Percentiles rank a stretch among this genome's conserved stretches.
Evolutionary conservation across 1,284 basidiomycete genomes (phyloP).

Genomic region (Pseudozyma sp.): DNA sequence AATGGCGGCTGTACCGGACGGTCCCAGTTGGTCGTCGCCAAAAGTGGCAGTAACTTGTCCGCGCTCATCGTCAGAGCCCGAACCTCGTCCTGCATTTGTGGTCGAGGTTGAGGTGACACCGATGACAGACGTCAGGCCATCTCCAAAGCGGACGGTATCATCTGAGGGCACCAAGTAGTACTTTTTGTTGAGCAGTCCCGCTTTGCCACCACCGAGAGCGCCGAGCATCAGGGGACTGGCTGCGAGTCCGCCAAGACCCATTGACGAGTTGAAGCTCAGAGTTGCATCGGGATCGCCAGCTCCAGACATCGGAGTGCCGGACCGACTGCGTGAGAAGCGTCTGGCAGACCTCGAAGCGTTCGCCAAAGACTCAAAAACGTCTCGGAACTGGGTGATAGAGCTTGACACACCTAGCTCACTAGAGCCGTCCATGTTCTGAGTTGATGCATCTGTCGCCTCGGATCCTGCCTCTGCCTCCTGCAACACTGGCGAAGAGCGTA

Average conservation of each 20-base stretch:
- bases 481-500: not conserved
- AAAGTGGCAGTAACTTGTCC: conserved; percentile 4
- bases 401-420: conserved; percentile 55
- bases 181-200: conserved; percentile 47
- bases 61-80: conserved; percentile 15
- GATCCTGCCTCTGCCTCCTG: conserved; percentile 23
- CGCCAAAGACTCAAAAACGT: conserved; percentile 31
- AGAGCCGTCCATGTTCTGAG: conserved; percentile 22
- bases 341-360: conserved; percentile 11
- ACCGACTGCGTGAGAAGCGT: conserved; percentile 29
- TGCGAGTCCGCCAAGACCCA: conserved; percentile 43
- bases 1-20: conserved; percentile 35
- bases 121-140: conserved; percentile 72
- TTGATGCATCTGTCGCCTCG: conserved; percentile 7
- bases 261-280: conserved; percentile 8
- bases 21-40: conserved; percentile 30
- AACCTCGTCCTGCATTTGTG: conserved; percentile 7
- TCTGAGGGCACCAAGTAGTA: conserved; percentile 82
- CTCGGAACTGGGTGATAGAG: conserved; percentile 45
- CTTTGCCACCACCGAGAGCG: conserved; percentile 26
- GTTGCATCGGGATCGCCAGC: conserved; percentile 13
- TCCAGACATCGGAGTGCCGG: conserved; percentile 19
- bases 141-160: conserved; percentile 83
- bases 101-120: conserved; percentile 15
- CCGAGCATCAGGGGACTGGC: conserved; percentile 45